These are phyloP conservation scores for Blepharisma undulans DNA, from an alignment of 169 alveolate genomes.

Conservation along the genomic window DNA sequence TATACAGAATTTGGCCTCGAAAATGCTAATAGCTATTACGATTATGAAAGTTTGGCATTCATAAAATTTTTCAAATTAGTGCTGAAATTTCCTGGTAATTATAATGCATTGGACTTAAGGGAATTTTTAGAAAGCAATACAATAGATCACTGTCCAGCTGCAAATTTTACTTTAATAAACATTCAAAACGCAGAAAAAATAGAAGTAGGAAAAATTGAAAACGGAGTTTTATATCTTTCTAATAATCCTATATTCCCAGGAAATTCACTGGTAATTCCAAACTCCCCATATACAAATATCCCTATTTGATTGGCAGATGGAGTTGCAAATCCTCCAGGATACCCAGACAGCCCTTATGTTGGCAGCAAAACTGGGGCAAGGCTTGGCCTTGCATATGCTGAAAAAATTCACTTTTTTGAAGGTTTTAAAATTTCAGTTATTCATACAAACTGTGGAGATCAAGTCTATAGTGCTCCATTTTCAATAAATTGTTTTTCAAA, in stretches of 20 bases:
- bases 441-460: not conserved
- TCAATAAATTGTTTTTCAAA: not conserved
- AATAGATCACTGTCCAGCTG: not conserved
- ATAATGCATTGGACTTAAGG: too few relatives aligned
- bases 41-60: too few relatives aligned
- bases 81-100: too few relatives aligned
- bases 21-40: too few relatives aligned
- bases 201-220: not conserved
- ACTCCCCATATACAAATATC: not conserved
- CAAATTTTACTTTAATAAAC: not conserved
- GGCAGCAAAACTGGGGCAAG: not conserved
- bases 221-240: not conserved
- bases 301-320: not conserved
- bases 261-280: not conserved
- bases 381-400: not conserved
- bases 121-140: not conserved
- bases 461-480: not conserved
- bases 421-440: not conserved
- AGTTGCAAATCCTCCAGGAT: not conserved
- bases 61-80: too few relatives aligned
- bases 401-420: not conserved
- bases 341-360: not conserved
- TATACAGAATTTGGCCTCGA: too few relatives aligned
- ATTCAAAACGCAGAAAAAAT: not conserved
- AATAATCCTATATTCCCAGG: not conserved